These are phyloP conservation scores for Heracleum sosnowskyi DNA, from an alignment of 129 eudicot genomes.

Conservation along the genomic window DNA sequence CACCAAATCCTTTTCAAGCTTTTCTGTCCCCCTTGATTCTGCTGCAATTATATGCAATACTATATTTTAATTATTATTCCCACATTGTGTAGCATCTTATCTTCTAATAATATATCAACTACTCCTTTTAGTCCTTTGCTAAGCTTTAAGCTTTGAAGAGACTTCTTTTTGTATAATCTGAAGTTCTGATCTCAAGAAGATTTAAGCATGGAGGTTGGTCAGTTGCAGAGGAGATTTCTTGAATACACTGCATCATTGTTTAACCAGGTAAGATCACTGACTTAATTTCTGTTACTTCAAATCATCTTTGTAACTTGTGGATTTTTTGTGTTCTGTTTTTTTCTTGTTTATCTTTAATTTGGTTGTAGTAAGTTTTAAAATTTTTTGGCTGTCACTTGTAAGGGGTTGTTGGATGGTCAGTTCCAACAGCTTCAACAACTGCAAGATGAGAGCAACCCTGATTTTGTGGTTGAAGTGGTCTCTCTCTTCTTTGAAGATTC, in stretches of 20 bases:
- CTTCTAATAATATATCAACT: neutral
- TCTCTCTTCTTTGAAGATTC: constrained; percentile 88
- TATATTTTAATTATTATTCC: neutral
- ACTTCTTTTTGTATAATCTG: neutral
- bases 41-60: constrained; percentile 7
- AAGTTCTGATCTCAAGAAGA: too few relatives aligned
- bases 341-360: neutral
- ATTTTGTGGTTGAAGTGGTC: constrained; percentile 81
- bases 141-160: neutral
- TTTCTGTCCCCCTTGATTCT: constrained; percentile 7
- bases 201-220: constrained; percentile 34
- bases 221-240: constrained; percentile 63
- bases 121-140: neutral
- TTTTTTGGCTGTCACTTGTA: constrained; percentile 15
- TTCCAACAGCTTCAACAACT: constrained; percentile 75
- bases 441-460: constrained; percentile 92
- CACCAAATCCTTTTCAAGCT: constrained; percentile 27
- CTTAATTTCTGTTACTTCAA: neutral
- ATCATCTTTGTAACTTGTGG: too few relatives aligned
- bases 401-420: constrained; percentile 77
- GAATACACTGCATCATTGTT: constrained; percentile 52
- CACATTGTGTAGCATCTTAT: neutral
- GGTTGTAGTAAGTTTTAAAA: constrained; percentile 7
- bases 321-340: neutral
- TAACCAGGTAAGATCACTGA: constrained; percentile 36